phyloP scores from a whole-genome alignment of 2,329 filamentous ascomycete species.

The Cladophialophora psammophila region DNA sequence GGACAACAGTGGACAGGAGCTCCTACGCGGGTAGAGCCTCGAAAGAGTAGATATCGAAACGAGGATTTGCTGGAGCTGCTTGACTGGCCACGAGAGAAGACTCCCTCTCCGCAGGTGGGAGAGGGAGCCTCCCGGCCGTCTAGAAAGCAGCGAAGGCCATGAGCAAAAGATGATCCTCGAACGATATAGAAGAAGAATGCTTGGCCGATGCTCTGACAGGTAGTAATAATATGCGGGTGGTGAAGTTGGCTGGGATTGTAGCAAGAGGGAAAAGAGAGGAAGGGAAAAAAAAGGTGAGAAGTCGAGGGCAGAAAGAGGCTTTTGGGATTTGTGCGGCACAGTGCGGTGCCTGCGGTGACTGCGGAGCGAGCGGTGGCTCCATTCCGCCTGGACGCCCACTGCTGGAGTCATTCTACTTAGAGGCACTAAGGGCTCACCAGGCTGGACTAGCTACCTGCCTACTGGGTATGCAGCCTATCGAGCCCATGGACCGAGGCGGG shows the following conservation, averaged over 20 bases:
- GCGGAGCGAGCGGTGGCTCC: too few relatives aligned
- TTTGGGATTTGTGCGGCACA: constrained; percentile 7
- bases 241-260: constrained; percentile 38
- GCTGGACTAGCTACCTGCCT: too few relatives aligned
- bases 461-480: not conserved
- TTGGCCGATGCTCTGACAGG: constrained; percentile 19
- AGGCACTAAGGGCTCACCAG: not conserved
- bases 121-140: constrained; percentile 72
- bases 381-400: too few relatives aligned
- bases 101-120: constrained; percentile 14
- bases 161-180: constrained; percentile 70
- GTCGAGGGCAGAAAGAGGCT: constrained; percentile 16
- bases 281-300: constrained; percentile 26
- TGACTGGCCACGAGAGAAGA: constrained; percentile 33
- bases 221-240: constrained; percentile 25
- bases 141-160: constrained; percentile 88
- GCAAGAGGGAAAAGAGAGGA: constrained; percentile 39
- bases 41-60: constrained; percentile 60
- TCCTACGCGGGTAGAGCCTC: constrained; percentile 44
- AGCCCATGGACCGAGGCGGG: not conserved
- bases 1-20: constrained; percentile 48
- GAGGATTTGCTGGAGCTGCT: constrained; percentile 36
- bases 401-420: not conserved
- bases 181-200: constrained; percentile 66
- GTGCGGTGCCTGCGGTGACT: too few relatives aligned